Conservation (phyloP, 345 rosid genomes). For the Sisymbrium irio region DNA sequence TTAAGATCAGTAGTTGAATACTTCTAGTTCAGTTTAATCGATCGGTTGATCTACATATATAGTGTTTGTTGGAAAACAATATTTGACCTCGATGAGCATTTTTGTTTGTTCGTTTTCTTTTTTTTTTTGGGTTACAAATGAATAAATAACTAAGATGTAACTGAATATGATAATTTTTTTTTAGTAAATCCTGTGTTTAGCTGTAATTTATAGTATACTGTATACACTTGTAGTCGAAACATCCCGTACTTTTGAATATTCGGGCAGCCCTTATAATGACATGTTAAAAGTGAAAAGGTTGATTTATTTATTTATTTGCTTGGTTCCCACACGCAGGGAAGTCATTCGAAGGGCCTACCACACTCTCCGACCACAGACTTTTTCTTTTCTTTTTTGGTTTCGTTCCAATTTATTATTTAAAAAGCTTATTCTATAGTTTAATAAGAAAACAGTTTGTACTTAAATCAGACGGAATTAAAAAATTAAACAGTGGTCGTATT, state of each 20-base stretch:
- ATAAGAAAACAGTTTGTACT: not conserved
- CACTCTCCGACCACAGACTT: slow-evolving; percentile 2
- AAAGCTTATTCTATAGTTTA: not conserved
- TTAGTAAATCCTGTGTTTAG: not conserved
- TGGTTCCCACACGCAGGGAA: slow-evolving; percentile 56
- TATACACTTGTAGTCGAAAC: slow-evolving; percentile 8
- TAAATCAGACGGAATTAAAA: not conserved
- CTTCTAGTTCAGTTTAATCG: not conserved
- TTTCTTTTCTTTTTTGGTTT: not conserved
- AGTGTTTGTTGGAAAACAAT: not conserved
- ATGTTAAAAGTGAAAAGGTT: slow-evolving; percentile 28
- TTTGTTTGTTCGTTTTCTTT: not conserved
- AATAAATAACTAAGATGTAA: not conserved
- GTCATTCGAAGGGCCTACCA: slow-evolving; percentile 31
- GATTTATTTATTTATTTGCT: slow-evolving; percentile 14
- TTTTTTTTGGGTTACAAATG: not conserved
- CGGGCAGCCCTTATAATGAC: slow-evolving; percentile 8
- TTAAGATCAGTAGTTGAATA: not conserved
- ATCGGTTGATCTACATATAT: not conserved
- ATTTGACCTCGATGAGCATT: not conserved
- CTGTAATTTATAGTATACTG: slow-evolving; percentile 7
- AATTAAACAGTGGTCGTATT: not conserved
- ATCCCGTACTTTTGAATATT: slow-evolving; percentile 20
- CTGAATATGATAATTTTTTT: not conserved
- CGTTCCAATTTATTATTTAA: not conserved